Evolutionary conservation across 257 asterid genomes (phyloP).

Genomic region (Nicotiana obtusifolia): DNA sequence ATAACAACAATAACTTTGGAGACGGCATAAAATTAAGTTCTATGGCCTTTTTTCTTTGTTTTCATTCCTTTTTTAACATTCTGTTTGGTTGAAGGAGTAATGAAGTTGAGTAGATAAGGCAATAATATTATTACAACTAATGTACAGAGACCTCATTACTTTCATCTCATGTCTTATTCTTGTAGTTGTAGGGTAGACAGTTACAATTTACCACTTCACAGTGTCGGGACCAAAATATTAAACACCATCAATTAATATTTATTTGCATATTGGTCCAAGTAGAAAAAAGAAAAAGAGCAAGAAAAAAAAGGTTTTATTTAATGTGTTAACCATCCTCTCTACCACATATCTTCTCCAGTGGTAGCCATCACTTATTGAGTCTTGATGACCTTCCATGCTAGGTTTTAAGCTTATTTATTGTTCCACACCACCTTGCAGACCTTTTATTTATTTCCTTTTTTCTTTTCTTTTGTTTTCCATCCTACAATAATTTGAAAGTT

Average conservation of each 20-base stretch:
- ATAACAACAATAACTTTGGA: neutral
- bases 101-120: neutral
- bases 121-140: neutral
- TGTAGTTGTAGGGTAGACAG: neutral
- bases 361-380: too few relatives aligned
- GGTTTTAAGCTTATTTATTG: too few relatives aligned
- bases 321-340: neutral
- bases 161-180: neutral
- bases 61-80: neutral
- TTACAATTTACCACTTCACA: neutral
- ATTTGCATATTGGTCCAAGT: neutral
- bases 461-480: too few relatives aligned
- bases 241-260: neutral
- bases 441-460: too few relatives aligned
- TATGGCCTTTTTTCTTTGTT: neutral
- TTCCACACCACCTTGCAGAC: too few relatives aligned
- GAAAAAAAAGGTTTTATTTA: neutral
- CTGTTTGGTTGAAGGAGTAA: neutral
- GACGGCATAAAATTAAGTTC: neutral
- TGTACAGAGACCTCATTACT: neutral
- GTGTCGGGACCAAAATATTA: conserved; percentile 2
- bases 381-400: too few relatives aligned
- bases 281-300: neutral
- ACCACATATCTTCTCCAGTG: neutral
- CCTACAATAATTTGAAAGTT: too few relatives aligned